Evolutionary conservation across 106 monocot genomes (phyloP).

Genomic region (Dendrobium catenatum): DNA sequence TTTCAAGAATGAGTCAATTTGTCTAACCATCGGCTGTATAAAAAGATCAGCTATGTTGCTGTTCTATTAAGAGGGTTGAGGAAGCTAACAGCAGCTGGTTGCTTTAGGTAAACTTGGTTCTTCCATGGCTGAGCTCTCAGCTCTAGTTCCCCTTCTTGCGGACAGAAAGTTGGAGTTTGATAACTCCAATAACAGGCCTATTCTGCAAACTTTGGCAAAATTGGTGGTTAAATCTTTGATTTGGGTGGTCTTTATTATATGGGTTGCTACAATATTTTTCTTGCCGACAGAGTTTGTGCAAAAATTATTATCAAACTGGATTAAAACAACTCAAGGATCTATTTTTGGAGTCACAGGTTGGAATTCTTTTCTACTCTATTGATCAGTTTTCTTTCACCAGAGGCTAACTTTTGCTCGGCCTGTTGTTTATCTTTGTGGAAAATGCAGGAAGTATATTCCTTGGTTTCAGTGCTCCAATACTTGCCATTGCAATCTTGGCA

Average conservation of each 20-base stretch:
- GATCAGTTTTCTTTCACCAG: not conserved
- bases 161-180: conserved; percentile 5
- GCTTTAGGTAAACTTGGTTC: not conserved
- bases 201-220: conserved; percentile 17
- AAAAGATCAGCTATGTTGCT: not conserved
- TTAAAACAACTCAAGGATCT: conserved; percentile 14
- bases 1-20: not conserved
- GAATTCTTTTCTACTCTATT: not conserved
- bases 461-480: conserved; percentile 49
- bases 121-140: conserved; percentile 29
- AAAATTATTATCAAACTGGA: conserved; percentile 3
- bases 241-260: conserved; percentile 47
- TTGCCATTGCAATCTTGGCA: conserved; percentile 54
- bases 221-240: conserved; percentile 48
- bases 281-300: conserved; percentile 18
- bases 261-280: conserved; percentile 48
- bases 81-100: not conserved
- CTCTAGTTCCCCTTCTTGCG: conserved; percentile 24
- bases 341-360: conserved; percentile 54
- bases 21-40: not conserved
- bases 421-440: conserved; percentile 1
- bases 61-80: not conserved
- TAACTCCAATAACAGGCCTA: conserved; percentile 11
- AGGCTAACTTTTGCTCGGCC: not conserved
- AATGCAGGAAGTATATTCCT: conserved; percentile 67